Evolutionary conservation across 441 rosid genomes (phyloP).

Genomic region (Gossypium trilobum): DNA sequence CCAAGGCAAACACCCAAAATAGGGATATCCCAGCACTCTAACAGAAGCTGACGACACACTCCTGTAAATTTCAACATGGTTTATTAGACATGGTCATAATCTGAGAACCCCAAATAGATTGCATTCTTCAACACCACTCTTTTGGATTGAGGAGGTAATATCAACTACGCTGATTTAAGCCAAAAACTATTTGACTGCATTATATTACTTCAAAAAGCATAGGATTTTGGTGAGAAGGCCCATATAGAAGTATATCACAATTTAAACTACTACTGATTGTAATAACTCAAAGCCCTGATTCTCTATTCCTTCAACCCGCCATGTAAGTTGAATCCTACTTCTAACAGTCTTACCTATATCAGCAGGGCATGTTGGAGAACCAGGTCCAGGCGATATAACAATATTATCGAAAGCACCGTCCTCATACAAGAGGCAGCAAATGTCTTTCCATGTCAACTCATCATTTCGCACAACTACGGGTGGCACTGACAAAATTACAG

Average conservation of each 20-base stretch:
- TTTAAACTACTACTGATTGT: neutral
- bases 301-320: neutral
- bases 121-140: neutral
- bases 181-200: neutral
- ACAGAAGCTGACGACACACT: slow-evolving; percentile 74
- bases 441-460: slow-evolving; percentile 78
- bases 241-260: neutral
- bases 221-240: neutral
- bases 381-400: slow-evolving; percentile 96
- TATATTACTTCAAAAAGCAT: neutral
- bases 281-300: neutral
- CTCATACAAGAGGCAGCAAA: slow-evolving; percentile 48
- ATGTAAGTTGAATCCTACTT: neutral
- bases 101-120: neutral
- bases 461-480: slow-evolving; percentile 83
- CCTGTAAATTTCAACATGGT: slow-evolving; percentile 43
- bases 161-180: neutral
- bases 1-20: slow-evolving; percentile 93
- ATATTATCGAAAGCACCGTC: slow-evolving; percentile 74
- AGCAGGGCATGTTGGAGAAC: slow-evolving; percentile 69
- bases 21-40: slow-evolving; percentile 76
- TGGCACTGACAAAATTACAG: slow-evolving; percentile 45
- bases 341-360: slow-evolving; percentile 54
- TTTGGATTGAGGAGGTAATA: neutral
- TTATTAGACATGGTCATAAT: slow-evolving; percentile 7